Conservation (phyloP, 2,329 filamentous ascomycete species). For the Colletotrichum neosansevieriae region DNA sequence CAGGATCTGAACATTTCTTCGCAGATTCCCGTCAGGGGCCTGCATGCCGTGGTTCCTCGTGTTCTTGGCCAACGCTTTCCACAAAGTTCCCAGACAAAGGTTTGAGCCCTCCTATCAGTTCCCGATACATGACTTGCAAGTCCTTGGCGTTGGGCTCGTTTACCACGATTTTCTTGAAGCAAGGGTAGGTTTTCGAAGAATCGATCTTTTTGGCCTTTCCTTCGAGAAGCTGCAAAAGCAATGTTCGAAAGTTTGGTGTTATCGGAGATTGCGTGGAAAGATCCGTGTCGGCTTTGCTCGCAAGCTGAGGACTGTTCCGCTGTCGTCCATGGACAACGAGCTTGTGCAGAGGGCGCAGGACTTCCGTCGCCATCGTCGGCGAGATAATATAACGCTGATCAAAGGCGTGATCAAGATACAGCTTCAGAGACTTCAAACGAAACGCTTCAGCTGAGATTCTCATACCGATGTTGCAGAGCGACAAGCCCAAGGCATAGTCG, state of each 20-base stretch:
- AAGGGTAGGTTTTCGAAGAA: not conserved
- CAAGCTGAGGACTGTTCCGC: no score
- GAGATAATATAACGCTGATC: conserved; percentile 18
- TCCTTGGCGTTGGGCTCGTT: not conserved
- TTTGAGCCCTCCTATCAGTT: not conserved
- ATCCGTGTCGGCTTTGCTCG: not conserved
- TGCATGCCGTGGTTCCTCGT: not conserved
- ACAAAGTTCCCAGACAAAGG: not conserved
- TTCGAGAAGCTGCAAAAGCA: not conserved
- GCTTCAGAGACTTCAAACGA: conserved; percentile 11
- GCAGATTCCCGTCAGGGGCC: not conserved
- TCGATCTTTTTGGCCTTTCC: not conserved
- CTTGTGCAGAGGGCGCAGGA: not conserved
- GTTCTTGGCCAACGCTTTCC: not conserved
- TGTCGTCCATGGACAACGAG: not conserved
- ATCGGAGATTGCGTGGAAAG: not conserved
- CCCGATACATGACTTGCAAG: not conserved
- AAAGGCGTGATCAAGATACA: conserved; percentile 30
- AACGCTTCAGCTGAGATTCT: conserved; percentile 46
- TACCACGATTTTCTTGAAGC: conserved; percentile 1
- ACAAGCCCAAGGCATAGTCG: conserved; percentile 43
- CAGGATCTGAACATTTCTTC: not conserved
- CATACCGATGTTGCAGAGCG: conserved; percentile 49
- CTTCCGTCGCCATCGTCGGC: not conserved
- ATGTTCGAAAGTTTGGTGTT: not conserved